These are phyloP conservation scores for Desmodesmus armatus DNA, from an alignment of 139 green algal genomes.

Conservation along the genomic window DNA sequence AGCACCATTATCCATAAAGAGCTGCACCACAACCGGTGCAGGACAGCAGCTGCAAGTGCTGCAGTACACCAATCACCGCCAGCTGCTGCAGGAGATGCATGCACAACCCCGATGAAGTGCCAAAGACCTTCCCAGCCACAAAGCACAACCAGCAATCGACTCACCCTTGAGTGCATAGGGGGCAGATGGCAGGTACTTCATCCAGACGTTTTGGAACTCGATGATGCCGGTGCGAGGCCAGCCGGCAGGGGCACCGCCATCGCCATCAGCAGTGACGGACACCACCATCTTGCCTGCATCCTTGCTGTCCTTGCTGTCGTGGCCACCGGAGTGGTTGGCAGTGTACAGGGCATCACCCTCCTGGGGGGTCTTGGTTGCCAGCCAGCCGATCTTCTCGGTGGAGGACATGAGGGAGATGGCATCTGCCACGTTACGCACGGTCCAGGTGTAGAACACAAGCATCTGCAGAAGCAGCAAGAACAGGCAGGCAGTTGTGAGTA, in stretches of 20 bases:
- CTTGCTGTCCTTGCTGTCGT: not conserved
- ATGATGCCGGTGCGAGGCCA: slow-evolving; percentile 55
- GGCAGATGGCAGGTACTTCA: slow-evolving; percentile 45
- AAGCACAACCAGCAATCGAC: not conserved
- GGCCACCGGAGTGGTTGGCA: not conserved
- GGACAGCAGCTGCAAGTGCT: not conserved
- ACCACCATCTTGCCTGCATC: slow-evolving; percentile 6
- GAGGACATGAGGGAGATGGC: slow-evolving; percentile 56
- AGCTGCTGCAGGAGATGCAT: not conserved
- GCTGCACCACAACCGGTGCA: no score
- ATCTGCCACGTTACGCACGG: slow-evolving; percentile 57
- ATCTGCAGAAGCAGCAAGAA: slow-evolving; percentile 8
- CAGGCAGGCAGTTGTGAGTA: not conserved
- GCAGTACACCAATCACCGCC: not conserved
- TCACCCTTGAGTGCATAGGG: slow-evolving; percentile 45
- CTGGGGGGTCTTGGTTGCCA: slow-evolving; percentile 59
- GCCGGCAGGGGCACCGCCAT: slow-evolving; percentile 3
- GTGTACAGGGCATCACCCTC: slow-evolving; percentile 39
- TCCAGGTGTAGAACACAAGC: slow-evolving; percentile 66
- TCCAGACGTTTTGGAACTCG: slow-evolving; percentile 47
- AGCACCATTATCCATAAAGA: no score
- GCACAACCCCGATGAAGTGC: not conserved
- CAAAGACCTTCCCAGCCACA: not conserved
- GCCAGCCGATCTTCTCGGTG: slow-evolving; percentile 61
- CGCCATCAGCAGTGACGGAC: not conserved